Evolutionary conservation across 2,329 filamentous ascomycete species (phyloP).

Genomic region (Xylariaceae sp.): DNA sequence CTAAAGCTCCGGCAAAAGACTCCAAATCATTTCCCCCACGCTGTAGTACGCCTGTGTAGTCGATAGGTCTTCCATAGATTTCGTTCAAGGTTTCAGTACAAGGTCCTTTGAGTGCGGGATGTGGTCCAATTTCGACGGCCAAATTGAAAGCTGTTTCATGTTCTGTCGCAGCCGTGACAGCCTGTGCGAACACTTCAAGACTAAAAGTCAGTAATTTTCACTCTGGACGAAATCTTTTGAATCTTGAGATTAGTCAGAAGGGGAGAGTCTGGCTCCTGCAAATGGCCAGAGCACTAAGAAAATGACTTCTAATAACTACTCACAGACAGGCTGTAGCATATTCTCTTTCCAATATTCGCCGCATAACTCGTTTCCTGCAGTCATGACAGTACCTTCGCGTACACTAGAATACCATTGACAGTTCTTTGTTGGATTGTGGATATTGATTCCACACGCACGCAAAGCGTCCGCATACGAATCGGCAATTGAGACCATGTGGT

Average conservation of each 20-base stretch:
- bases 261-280: too few relatives aligned
- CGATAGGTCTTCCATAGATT: not conserved
- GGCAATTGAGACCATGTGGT: constrained; percentile 22
- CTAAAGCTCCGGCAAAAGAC: too few relatives aligned
- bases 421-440: not conserved
- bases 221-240: too few relatives aligned
- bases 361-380: too few relatives aligned
- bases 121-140: constrained; percentile 53
- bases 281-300: too few relatives aligned
- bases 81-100: constrained; percentile 43
- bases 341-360: constrained; percentile 51
- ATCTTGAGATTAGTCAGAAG: too few relatives aligned
- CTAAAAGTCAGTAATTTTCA: too few relatives aligned
- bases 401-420: constrained; percentile 2
- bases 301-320: too few relatives aligned
- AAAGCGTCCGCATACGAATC: constrained; percentile 14
- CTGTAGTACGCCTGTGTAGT: constrained; percentile 42
- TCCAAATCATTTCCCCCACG: not conserved
- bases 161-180: constrained; percentile 44
- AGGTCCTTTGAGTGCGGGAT: constrained; percentile 51
- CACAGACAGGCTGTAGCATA: constrained; percentile 43
- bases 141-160: constrained; percentile 35
- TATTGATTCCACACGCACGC: not conserved
- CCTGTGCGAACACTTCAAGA: constrained; percentile 35
- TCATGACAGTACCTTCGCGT: too few relatives aligned